Evolutionary conservation across 768 basidiomycete genomes (phyloP).

Genomic region (Collybia mongolica): DNA sequence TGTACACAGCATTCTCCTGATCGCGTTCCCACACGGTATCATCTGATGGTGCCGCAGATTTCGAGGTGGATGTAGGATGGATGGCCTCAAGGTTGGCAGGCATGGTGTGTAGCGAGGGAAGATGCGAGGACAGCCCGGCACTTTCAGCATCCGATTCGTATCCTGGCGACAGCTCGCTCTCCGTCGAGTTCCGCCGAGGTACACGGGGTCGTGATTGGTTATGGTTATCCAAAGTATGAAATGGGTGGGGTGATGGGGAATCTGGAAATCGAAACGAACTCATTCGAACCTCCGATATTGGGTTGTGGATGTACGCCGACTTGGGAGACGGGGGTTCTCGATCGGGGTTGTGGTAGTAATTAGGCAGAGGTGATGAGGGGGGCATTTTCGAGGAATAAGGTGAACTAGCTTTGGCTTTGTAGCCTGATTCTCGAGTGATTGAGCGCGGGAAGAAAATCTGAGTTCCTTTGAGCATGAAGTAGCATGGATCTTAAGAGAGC

Average conservation of each 20-base stretch:
- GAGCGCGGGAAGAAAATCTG: slow-evolving; percentile 83
- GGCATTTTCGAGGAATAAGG: slow-evolving; percentile 26
- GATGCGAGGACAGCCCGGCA: slow-evolving; percentile 9
- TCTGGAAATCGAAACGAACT: slow-evolving; percentile 22
- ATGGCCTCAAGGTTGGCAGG: neutral
- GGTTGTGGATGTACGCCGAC: slow-evolving; percentile 6
- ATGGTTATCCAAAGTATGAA: slow-evolving; percentile 7
- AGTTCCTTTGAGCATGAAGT: slow-evolving; percentile 2
- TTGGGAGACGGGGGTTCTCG: slow-evolving; percentile 1
- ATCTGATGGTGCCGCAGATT: slow-evolving; percentile 20
- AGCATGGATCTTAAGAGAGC: slow-evolving; percentile 18
- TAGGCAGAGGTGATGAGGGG: slow-evolving; percentile 23
- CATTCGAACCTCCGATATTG: slow-evolving; percentile 11
- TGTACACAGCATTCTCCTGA: slow-evolving; percentile 10
- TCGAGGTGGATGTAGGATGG: slow-evolving; percentile 20
- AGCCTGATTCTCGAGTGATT: slow-evolving; percentile 61
- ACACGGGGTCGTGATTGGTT: slow-evolving; percentile 10
- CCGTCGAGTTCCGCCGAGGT: slow-evolving; percentile 19
- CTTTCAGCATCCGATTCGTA: slow-evolving; percentile 38
- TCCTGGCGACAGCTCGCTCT: slow-evolving; percentile 32
- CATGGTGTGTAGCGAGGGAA: slow-evolving; percentile 2
- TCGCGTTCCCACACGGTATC: slow-evolving; percentile 28
- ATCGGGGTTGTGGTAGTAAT: slow-evolving; percentile 15
- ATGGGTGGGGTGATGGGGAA: slow-evolving; percentile 5
- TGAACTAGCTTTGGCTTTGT: slow-evolving; percentile 41